Base-by-base conservation (phyloP, 345 rosid species). In the Kandelia obovata region DNA sequence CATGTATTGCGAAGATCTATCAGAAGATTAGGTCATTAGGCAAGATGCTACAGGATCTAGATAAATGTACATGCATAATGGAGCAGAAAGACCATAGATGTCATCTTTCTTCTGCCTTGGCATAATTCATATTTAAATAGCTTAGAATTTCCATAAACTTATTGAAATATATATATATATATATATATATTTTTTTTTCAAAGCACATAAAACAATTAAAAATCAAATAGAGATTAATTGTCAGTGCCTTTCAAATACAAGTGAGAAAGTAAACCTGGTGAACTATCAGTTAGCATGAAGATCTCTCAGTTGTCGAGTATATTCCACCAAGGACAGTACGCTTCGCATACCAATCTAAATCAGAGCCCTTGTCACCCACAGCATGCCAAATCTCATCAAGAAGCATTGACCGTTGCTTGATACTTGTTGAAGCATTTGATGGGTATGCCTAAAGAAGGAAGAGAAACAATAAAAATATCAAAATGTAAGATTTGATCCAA, bases 351-450 rank as follows among this genome's bases (percentile, higher is more conserved):
- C 99, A 92, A 80, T 92, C 90, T 25, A 89, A 60, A 79, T 85
- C 89, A 59, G 89, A 75, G 58, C 88, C 85, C 49, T 81, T 92
- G 62, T 89, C 92, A 53, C 93, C 93, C 32, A 80, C 87, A 73
- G 88, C 83, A 61, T 88, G 96, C 92, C 93, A 88, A 61, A 92
- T 86, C 88, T 94, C 99, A 86, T 89, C 96, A 61, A 92, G 79
- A 64, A 94, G 73, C 84, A 83, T 78, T 56, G 96, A 96, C 46
- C 96, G 77, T 77, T 95, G 97, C 88, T 88, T 95, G 71, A 95
- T 85, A 77, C 97, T 88, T 11, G 87, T 86, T 0, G 96, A 81
- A 10, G 80, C 86, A 79, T 92, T 95, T 70, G 79, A 58, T 23
- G 96, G 97, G 72, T 88, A 88, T 55, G 97, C 90, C 98, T 94